These are phyloP conservation scores for Aspergillus nidulans DNA, from an alignment of 495 filamentous ascomycete species.

Conservation along the genomic window DNA sequence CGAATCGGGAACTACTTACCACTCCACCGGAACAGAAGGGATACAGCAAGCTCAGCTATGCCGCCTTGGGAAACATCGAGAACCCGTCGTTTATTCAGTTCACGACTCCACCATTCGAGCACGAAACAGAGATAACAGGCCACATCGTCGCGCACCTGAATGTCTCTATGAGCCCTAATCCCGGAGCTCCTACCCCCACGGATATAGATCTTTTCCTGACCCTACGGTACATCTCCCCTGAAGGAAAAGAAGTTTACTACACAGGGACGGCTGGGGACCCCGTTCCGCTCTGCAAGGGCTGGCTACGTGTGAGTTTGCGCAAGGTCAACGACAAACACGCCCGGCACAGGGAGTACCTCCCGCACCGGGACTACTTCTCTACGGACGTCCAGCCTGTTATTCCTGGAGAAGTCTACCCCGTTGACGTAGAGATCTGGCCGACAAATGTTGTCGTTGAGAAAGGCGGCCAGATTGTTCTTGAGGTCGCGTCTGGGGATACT, in stretches of 20 bases:
- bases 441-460: slow-evolving; percentile 59
- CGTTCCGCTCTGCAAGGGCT: slow-evolving; percentile 35
- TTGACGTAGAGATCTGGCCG: slow-evolving; percentile 67
- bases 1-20: slow-evolving; percentile 29
- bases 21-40: background rate
- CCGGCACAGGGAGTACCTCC: slow-evolving; percentile 47
- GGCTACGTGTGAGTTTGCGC: slow-evolving; percentile 50
- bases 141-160: slow-evolving; percentile 59
- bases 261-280: slow-evolving; percentile 54
- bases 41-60: slow-evolving; percentile 44
- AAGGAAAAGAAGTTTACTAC: slow-evolving; percentile 59
- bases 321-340: slow-evolving; percentile 47
- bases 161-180: slow-evolving; percentile 48
- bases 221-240: slow-evolving; percentile 51
- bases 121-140: slow-evolving; percentile 62
- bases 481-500: slow-evolving; percentile 56
- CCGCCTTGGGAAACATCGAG: slow-evolving; percentile 49
- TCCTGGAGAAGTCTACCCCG: slow-evolving; percentile 52
- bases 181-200: slow-evolving; percentile 23
- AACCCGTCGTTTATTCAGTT: slow-evolving; percentile 48
- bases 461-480: slow-evolving; percentile 48
- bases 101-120: slow-evolving; percentile 46
- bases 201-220: slow-evolving; percentile 68
- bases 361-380: slow-evolving; percentile 57
- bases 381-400: slow-evolving; percentile 53